Evolutionary conservation across 2,329 filamentous ascomycete species (phyloP), one percentile per base, ranked within the genome.

Genomic region (Cladosporium sphaerospermum): DNA sequence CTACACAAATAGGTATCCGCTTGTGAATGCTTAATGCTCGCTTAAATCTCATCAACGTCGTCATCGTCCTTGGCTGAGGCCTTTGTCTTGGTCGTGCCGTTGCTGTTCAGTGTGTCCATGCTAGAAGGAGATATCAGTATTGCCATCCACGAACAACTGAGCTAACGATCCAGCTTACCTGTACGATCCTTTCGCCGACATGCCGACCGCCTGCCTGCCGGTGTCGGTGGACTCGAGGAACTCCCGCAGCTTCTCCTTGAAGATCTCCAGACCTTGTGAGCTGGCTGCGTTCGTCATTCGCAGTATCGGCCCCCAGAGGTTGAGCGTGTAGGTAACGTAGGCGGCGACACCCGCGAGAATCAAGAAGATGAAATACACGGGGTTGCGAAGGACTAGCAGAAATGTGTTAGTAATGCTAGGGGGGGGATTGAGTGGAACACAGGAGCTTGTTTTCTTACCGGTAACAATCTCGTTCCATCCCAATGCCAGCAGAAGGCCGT

Each of bases 391-490:
- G 34, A 99, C 93, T 39, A 39, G 36, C n/a, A n/a, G n/a, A 14
- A 11, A 39, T 5, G 2, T 52, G 32, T 59, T 49, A 55, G 48
- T 45, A 56, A 58, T n/a, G 36, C 34, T 34, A 4, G 18, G 18
- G 13, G 33, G 13, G 4, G 9, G 4, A 14, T 6, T 13, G 10
- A 34, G 16, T 46, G 13, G 37, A 54, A 37, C n/a, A 33, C 18
- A 9, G 19, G 9, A 18, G 16, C 16, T 18, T 18, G 16, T 3
- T 6, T 18, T 7, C 87, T 78, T 79, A 95, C 91, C 89, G 65
- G 91, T 88, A 61, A 95, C 76, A 58, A 99, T 91, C 73, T 99
- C 93, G 71, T 99, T 99, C 93, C 93, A 99, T n/a, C 93, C 93
- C 45, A 99, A 78, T 18, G 89, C 88, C 59, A 99, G 75, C 53